These are phyloP conservation scores for Achaetomiella virescens DNA, from an alignment of 495 filamentous ascomycete genomes.

Conservation along the genomic window DNA sequence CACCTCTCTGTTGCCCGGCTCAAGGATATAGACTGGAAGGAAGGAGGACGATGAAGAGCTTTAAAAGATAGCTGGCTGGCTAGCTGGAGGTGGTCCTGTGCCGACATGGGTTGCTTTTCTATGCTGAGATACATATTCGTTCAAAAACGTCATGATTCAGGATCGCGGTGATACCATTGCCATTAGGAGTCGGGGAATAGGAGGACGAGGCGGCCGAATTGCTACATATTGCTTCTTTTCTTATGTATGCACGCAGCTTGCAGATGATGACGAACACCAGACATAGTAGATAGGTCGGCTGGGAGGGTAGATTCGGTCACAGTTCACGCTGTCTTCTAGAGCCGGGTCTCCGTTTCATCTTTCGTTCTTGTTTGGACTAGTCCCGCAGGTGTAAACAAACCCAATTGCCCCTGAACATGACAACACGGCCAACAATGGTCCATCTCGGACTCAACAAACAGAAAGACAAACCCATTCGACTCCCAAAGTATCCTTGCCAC, in stretches of 20 bases:
- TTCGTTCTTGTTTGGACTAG: not conserved
- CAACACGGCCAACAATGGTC: too few species aligned
- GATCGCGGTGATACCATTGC: constrained; percentile 12
- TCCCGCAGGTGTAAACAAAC: too few species aligned
- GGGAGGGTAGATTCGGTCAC: constrained; percentile 1
- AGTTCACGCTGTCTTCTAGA: not conserved
- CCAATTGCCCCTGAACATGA: too few species aligned
- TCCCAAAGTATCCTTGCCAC: too few species aligned
- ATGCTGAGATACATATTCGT: not conserved
- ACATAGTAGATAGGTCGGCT: not conserved
- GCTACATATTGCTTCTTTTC: not conserved
- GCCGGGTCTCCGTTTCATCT: not conserved
- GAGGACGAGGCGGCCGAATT: not conserved
- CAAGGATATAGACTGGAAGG: not conserved
- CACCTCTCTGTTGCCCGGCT: not conserved
- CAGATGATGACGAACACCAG: not conserved
- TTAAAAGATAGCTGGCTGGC: not conserved
- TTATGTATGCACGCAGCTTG: constrained; percentile 3
- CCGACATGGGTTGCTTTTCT: not conserved
- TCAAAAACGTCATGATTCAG: constrained; percentile 9
- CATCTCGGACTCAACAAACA: too few species aligned
- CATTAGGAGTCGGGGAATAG: not conserved
- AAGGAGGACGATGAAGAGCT: not conserved
- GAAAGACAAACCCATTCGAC: too few species aligned
- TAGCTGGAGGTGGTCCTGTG: not conserved